Evolutionary conservation across 441 rosid species (phyloP), one percentile per base, ranked within the genome.

Genomic region (Corymbia calophylla): DNA sequence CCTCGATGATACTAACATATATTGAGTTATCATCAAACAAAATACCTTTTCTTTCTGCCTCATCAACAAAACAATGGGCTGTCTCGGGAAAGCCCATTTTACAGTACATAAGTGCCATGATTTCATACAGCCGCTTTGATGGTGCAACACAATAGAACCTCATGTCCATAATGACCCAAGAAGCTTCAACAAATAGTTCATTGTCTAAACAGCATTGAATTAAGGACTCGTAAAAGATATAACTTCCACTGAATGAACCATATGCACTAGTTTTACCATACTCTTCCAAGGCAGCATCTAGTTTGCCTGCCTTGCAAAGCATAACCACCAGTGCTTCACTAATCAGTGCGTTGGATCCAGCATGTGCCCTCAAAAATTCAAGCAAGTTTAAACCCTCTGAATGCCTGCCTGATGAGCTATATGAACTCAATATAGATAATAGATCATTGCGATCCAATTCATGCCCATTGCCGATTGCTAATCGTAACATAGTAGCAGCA

Each of bases 81-180:
- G 98, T 95, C 93, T 98, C 99, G 5, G 99, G 99, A 89, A 97
- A 97, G 85, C 93, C 96, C 94, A 96, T 92, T 93, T 94, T 95
- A 88, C 99, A 95, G 88, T 95, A 97, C 81, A 95, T 66, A 82
- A 55, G 91, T 60, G 93, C 95, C 98, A 98, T 97, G 86, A 91
- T 92, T 90, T 88, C 91, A 89, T 88, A 93, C 56, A 96, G 92
- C 90, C 87, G 91, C 88, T 94, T 96, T 58, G 97, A 94, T 88
- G 95, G 94, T 90, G 94, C 96, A 27, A 94, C 90, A 88, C 95
- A 93, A 88, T 91, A 93, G 89, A 96, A 94, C 92, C 95, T 96
- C 97, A 97, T 92, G 92, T 98, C 99, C 86, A 95, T 94, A 91
- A 97, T 95, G 88, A 98, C 89, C 93, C 96, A 99, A 93, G 96